These are phyloP conservation scores for Erysiphe pisi DNA, from an alignment of 2,329 filamentous ascomycete genomes.

Conservation along the genomic window DNA sequence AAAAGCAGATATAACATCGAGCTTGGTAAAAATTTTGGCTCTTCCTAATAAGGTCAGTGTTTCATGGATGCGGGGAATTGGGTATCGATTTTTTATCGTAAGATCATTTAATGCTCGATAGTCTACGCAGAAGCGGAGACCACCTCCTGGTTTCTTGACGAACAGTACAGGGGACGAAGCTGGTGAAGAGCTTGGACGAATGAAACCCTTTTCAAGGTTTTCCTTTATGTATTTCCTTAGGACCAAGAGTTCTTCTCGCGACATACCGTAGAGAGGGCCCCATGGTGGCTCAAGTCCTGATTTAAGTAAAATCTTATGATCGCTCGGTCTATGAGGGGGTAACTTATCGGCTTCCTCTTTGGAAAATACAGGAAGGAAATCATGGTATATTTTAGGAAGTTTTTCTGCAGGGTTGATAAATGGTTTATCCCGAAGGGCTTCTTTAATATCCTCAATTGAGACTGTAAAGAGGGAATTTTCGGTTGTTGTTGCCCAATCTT, in stretches of 20 bases:
- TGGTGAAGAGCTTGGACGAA: conserved; percentile 1
- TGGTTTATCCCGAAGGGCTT: too few species aligned
- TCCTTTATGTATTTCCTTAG: background rate
- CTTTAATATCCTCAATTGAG: background rate
- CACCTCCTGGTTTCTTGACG: conserved; percentile 11
- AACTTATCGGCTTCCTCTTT: background rate
- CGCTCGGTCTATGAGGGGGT: background rate
- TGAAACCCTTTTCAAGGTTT: background rate
- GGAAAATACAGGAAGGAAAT: background rate
- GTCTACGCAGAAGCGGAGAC: background rate
- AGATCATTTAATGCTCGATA: background rate
- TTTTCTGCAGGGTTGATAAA: background rate
- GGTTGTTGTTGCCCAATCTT: too few species aligned
- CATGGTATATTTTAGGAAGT: background rate
- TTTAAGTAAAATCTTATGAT: background rate
- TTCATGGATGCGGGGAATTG: background rate
- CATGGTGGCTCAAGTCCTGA: background rate
- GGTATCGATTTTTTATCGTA: conserved; percentile 12
- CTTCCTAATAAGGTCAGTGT: background rate
- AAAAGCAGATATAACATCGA: conserved; percentile 12
- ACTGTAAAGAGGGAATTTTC: too few species aligned
- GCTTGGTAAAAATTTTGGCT: background rate
- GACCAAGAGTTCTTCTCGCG: background rate
- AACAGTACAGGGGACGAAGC: background rate
- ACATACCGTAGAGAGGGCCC: background rate